phyloP scores from a whole-genome alignment of 2,329 filamentous ascomycete species.

The Aaosphaeria pasadenensis region DNA sequence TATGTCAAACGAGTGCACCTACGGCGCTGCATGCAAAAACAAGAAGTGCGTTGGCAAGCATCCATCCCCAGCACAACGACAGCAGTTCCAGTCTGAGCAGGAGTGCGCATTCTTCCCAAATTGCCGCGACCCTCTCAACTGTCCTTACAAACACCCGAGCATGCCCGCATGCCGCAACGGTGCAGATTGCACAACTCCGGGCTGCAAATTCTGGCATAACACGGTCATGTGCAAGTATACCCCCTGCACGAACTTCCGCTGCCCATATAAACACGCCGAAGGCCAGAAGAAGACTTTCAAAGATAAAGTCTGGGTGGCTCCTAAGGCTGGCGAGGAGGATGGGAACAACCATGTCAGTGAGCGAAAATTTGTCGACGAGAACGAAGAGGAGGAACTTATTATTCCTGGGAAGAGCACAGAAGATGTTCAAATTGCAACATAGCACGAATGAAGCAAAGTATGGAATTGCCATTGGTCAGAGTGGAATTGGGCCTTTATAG shows the following conservation, averaged over 20 bases:
- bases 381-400: slow-evolving; percentile 67
- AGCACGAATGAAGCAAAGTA: slow-evolving; percentile 14
- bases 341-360: slow-evolving; percentile 76
- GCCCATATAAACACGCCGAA: slow-evolving; percentile 84
- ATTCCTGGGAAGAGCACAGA: slow-evolving; percentile 50
- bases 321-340: slow-evolving; percentile 30
- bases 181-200: slow-evolving; percentile 74
- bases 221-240: slow-evolving; percentile 84
- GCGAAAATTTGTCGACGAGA: slow-evolving; percentile 78
- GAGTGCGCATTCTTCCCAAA: slow-evolving; percentile 91
- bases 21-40: slow-evolving; percentile 92
- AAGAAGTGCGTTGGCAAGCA: slow-evolving; percentile 88
- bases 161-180: slow-evolving; percentile 91
- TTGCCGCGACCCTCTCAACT: slow-evolving; percentile 76
- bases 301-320: slow-evolving; percentile 88
- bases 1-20: slow-evolving; percentile 75
- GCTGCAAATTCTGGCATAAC: slow-evolving; percentile 88
- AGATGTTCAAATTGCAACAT: slow-evolving; percentile 5
- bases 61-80: slow-evolving; percentile 80
- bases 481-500: background rate
- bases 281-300: slow-evolving; percentile 79
- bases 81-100: slow-evolving; percentile 75
- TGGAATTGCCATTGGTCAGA: slow-evolving; percentile 5
- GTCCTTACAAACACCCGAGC: slow-evolving; percentile 83
- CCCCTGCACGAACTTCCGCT: slow-evolving; percentile 85